Percentiles rank a stretch among this genome's conserved stretches.
These are phyloP conservation scores for Draba incana DNA, from an alignment of 345 rosid genomes.

Conservation along the genomic window DNA sequence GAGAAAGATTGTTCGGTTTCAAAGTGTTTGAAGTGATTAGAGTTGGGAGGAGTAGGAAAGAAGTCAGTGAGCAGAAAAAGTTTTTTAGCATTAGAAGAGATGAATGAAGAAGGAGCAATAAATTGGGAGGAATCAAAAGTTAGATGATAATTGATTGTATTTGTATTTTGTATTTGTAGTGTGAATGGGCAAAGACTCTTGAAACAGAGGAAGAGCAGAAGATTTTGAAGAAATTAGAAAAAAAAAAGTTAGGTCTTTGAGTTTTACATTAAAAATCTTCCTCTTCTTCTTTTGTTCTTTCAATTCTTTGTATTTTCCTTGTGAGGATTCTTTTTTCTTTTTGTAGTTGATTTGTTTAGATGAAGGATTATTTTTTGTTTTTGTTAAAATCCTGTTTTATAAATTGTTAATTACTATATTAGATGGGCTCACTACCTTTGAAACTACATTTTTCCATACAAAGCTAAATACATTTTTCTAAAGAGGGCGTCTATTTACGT, in stretches of 20 bases:
- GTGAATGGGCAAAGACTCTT: conserved; percentile 40
- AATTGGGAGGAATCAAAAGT: conserved; percentile 16
- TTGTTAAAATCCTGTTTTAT: conserved; percentile 31
- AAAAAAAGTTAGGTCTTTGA: conserved; percentile 34
- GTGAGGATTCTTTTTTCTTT: conserved; percentile 36
- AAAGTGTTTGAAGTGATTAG: conserved; percentile 31
- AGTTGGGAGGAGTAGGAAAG: conserved; percentile 41
- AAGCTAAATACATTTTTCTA: not conserved
- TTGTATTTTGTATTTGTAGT: conserved; percentile 43
- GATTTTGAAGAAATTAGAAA: conserved; percentile 42
- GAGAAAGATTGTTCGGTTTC: conserved; percentile 10
- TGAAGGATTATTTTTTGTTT: conserved; percentile 21
- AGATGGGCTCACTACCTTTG: not conserved
- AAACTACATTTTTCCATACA: conserved; percentile 3
- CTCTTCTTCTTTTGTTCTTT: conserved; percentile 36
- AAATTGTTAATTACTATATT: conserved; percentile 38
- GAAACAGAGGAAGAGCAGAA: conserved; percentile 39
- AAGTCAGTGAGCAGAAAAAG: conserved; percentile 37
- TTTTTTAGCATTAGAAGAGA: conserved; percentile 44
- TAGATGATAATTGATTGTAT: conserved; percentile 40
- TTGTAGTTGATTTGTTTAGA: conserved; percentile 41
- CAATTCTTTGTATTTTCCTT: conserved; percentile 42
- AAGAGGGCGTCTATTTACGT: no score
- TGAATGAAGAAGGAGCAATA: conserved; percentile 38
- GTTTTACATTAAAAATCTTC: conserved; percentile 37